These are phyloP conservation scores for Nakazawaea sp. DNA, from an alignment of 805 yeast genomes.

Conservation along the genomic window DNA sequence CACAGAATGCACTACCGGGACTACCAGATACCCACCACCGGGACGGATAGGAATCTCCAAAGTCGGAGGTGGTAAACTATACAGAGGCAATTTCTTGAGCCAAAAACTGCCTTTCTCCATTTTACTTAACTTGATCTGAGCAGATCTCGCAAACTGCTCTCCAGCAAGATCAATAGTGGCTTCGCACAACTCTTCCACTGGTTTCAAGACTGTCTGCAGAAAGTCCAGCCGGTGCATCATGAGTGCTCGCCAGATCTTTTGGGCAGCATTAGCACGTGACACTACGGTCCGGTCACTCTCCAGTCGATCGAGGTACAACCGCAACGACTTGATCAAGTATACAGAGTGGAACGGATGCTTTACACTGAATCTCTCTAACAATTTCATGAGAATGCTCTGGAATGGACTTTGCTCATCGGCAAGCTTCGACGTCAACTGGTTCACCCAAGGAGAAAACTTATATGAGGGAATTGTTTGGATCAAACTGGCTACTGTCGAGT, in stretches of 20 bases:
- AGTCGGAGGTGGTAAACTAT: conserved; percentile 65
- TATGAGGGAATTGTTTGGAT: conserved; percentile 42
- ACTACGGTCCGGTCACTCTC: conserved; percentile 30
- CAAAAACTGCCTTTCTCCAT: conserved; percentile 48
- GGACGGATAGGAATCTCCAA: conserved; percentile 32
- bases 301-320: conserved; percentile 31
- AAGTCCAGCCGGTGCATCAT: conserved; percentile 19
- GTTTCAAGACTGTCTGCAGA: conserved; percentile 25
- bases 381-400: conserved; percentile 42
- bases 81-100: conserved; percentile 38
- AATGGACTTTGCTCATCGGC: conserved; percentile 41
- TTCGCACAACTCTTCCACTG: conserved; percentile 45
- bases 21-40: conserved; percentile 33
- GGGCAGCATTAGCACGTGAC: conserved; percentile 48
- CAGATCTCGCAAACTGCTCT: conserved; percentile 30
- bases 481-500: conserved; percentile 29
- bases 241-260: conserved; percentile 36
- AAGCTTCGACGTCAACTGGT: conserved; percentile 72
- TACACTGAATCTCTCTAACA: conserved; percentile 39
- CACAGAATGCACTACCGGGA: conserved; percentile 42
- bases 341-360: conserved; percentile 71
- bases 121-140: conserved; percentile 24
- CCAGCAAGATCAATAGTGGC: conserved; percentile 46
- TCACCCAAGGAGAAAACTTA: conserved; percentile 73
- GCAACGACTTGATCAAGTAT: conserved; percentile 53